Evolutionary conservation across 352 stramenopile species (phyloP).

Genomic region (Pseudoperonospora humuli): DNA sequence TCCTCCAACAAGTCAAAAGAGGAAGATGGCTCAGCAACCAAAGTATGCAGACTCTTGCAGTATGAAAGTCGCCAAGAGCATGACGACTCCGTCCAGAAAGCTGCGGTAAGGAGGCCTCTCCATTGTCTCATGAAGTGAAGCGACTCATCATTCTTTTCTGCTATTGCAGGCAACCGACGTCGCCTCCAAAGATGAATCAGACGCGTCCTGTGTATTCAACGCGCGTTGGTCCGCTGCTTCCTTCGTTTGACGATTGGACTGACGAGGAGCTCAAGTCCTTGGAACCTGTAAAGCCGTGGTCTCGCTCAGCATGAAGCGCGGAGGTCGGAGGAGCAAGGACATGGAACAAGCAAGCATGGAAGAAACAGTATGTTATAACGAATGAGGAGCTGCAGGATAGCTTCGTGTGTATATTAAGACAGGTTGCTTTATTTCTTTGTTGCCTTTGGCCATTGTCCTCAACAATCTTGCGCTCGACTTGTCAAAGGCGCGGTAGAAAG

Average conservation of each 20-base stretch:
- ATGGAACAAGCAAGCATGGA: too few species aligned
- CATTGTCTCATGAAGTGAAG: neutral
- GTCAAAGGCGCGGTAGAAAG: too few species aligned
- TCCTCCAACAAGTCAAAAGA: slow-evolving; percentile 2
- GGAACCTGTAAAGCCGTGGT: too few species aligned
- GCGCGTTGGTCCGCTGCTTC: slow-evolving; percentile 15
- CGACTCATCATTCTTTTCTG: slow-evolving; percentile 9
- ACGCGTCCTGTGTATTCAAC: slow-evolving; percentile 12
- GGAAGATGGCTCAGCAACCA: slow-evolving; percentile 13
- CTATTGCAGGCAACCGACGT: slow-evolving; percentile 4
- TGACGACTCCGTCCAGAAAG: slow-evolving; percentile 14
- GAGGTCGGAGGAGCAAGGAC: too few species aligned
- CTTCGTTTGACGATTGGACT: slow-evolving; percentile 17
- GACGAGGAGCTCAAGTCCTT: slow-evolving; percentile 6
- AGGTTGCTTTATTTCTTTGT: too few species aligned
- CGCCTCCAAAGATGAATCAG: slow-evolving; percentile 21
- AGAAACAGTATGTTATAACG: too few species aligned
- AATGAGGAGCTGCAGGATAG: too few species aligned
- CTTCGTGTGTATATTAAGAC: too few species aligned
- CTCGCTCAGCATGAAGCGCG: too few species aligned
- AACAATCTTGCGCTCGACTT: too few species aligned
- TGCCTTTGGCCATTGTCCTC: too few species aligned
- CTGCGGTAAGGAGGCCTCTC: slow-evolving; percentile 5
- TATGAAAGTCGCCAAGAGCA: neutral
- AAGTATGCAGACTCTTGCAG: slow-evolving; percentile 1